Base-by-base conservation (phyloP, 2,329 filamentous ascomycete species). In the Teratosphaeria pseudoeucalypti region DNA sequence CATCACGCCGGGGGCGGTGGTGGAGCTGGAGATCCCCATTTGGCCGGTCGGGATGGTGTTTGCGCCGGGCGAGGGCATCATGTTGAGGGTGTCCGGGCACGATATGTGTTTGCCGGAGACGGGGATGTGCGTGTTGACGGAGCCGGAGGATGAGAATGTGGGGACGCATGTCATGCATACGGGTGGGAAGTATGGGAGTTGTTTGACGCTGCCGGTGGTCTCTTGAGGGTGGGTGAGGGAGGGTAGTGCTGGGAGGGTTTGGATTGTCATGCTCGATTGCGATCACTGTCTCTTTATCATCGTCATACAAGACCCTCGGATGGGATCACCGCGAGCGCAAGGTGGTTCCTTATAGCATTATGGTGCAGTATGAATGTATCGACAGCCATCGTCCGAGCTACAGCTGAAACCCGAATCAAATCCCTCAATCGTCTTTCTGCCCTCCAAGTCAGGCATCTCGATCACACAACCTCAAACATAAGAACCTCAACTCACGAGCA, bases 371-470 rank as follows among this genome's bases (percentile, higher is more conserved):
- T 1, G 23, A 23, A 23, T 23, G 1, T 23, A 23, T 23, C 23
- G 23, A 23, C 23, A 39, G 9, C 19, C 43, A 47, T 23, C 2
- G 43, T 7, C 14, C 43, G 19, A 7, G 16, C 43, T 23, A 23
- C 7, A 47, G 43, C 43, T 47, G 43, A n/a, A 47, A 47, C 1
- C 14, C 83, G 80, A 68, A 90, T 81, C 3, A 90, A 76, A 67
- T 90, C 90, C 4, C 87, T 81, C 5, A 90, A 77, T 52, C 85
- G 84, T 34, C 90, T 80, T 71, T 90, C 43, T 47, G 43, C 23
- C 16, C 3, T 47, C 7, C 11, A n/a, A 19, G 43, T 47, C 43
- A 47, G 43, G 9, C 7, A 19, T 47, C 43, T 47, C 3, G 2
- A 12, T 19, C 19, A 7, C 23, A 23, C 23, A 23, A n/a, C 43